phyloP scores from a whole-genome alignment of 352 stramenopile genomes.

The Pythium utonaiense region DNA sequence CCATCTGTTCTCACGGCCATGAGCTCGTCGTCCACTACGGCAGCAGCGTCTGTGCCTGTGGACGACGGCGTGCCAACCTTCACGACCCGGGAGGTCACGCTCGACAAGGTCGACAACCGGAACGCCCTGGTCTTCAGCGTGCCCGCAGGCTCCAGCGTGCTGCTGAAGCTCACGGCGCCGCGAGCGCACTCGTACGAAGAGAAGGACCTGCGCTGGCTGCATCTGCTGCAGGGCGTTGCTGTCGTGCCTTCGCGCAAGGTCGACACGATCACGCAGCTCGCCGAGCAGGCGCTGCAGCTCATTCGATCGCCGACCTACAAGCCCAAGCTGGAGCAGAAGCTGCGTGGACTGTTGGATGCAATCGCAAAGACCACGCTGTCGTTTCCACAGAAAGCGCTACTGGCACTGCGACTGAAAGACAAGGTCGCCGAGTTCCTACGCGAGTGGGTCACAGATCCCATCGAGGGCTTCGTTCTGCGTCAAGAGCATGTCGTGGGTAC shows the following conservation, averaged over 20 bases:
- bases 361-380: constrained; percentile 11
- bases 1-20: background rate
- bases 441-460: constrained; percentile 60
- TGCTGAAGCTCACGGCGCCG: constrained; percentile 51
- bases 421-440: constrained; percentile 62
- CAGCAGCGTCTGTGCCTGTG: constrained; percentile 5
- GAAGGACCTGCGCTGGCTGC: constrained; percentile 63
- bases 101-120: constrained; percentile 50
- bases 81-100: constrained; percentile 40
- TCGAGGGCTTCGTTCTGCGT: constrained; percentile 64
- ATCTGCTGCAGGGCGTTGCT: constrained; percentile 59
- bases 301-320: constrained; percentile 31
- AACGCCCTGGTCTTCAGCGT: constrained; percentile 58
- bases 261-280: constrained; percentile 44
- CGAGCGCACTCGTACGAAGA: constrained; percentile 50
- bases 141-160: constrained; percentile 42
- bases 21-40: background rate
- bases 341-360: constrained; percentile 29
- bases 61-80: constrained; percentile 44
- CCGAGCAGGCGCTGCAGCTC: constrained; percentile 48
- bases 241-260: constrained; percentile 57
- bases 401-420: constrained; percentile 67
- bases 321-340: constrained; percentile 22
- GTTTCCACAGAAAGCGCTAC: constrained; percentile 34
- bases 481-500: constrained; percentile 69